Evolutionary conservation across 345 rosid species (phyloP), one percentile per base, ranked within the genome.

Genomic region (Ailanthus altissimus): DNA sequence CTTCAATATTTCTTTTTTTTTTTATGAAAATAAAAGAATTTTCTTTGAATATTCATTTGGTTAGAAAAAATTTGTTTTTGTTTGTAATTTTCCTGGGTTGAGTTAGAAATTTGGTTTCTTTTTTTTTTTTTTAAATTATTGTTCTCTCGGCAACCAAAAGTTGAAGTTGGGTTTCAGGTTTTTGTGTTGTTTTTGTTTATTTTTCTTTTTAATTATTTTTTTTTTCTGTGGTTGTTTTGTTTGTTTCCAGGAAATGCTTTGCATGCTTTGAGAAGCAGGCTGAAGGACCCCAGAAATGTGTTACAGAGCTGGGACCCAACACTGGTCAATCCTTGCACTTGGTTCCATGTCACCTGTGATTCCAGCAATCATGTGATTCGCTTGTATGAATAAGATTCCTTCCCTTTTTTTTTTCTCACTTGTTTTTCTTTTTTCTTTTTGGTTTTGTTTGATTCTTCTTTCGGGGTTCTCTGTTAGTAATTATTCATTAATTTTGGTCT

Each of bases 261-360:
- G 85, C 85, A 88, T 85, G 85, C 87, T 42, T 72, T 91, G 73
- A 89, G 97, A 61, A 86, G 85, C 53, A 86, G 86, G 72, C 83
- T 93, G 16, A 82, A 86, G 47, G 97, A 93, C 84, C 94, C 96
- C 49, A 87, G 86, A 64, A 85, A 88, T 77, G 93, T 88, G 78
- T 79, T 93, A 82, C 89, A 88, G 84, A 91, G 97, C 68, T 93
- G 97, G 96, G 97, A 93, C 89, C 94, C 96, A 8, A 84, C 93
- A 20, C 93, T 93, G 83, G 98, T 93, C 71, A 88, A 87, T 85
- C 97, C 97, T 76, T 93, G 97, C 86, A 93, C 97, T 54, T 93
- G 97, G 97, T 91, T 93, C 72, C 97, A 91, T 83, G 85, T 93
- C 71, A 79, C 89, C 54, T 93, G 98, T 78, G 92, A 93, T 84